Base-by-base conservation (phyloP, 371 early-diverging fungal genomes). In the Lichtheimia ramosa region DNA sequence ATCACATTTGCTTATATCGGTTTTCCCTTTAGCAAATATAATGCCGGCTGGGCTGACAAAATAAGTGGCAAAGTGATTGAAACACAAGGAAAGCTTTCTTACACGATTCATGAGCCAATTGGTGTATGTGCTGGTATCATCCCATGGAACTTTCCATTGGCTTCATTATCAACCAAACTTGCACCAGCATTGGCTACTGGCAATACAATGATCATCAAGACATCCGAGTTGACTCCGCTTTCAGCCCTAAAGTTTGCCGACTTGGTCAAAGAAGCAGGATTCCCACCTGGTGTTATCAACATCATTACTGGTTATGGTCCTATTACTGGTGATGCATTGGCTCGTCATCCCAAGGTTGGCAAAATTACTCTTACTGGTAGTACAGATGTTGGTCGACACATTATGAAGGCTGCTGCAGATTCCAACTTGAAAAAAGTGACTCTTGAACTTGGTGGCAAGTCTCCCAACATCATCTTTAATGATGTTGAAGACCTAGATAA, bases 391-490 rank as follows among this genome's bases (percentile, higher is more conserved):
- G 87, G 89, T 20, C 76, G 83, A 48, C 61, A 62, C 42, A 68
- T 89, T 46, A 71, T 84, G 76, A 70, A 70, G 48, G 71, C 80
- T 23, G 74, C 83, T 48, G 66, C 93, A 6, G 85, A 81, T 51
- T 80, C 80, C 56, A 90, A 86, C 54, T 81, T 93, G 59, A 93
- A 93, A 79, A 87, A 83, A 64, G 78, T 91, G 5, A 87, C 92
- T 3, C 68, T 93, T 48, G 93, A 93, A 69, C 71, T 93, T 3
- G 93, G 93, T 42, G 93, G 92, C 56, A 93, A 93, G 51, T 93
- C 95, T 1, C 91, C 96, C 39, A 90, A 91, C 65, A 91, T 96
- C 51, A 91, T 95, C 25, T 95, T 96, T 74, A 92, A 89, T n/a
- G 90, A 91, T 72, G 91, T 90, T n/a, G 20, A 28, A 15, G 15